These are phyloP conservation scores for Trichoderma sp. DNA, from an alignment of 2,329 filamentous ascomycete species.

Conservation along the genomic window DNA sequence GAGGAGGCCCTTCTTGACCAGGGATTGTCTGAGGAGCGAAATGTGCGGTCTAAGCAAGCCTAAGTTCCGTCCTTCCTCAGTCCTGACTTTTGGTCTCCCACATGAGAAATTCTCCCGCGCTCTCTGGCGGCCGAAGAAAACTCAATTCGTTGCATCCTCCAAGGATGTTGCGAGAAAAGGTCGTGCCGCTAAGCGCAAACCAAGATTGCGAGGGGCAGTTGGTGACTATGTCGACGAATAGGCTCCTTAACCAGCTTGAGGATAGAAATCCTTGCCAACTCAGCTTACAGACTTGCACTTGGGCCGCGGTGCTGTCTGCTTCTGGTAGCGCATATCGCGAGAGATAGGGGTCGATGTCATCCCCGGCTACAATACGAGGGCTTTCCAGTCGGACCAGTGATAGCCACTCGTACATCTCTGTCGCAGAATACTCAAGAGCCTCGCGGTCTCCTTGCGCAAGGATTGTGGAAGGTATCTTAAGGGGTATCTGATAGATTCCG, in stretches of 20 bases:
- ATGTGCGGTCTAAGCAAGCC: slow-evolving; percentile 60
- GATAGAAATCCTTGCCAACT: slow-evolving; percentile 61
- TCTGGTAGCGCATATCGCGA: slow-evolving; percentile 62
- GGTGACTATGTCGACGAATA: slow-evolving; percentile 46
- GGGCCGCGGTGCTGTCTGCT: slow-evolving; percentile 29
- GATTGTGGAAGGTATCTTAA: slow-evolving; percentile 28
- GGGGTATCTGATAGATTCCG: slow-evolving; percentile 26
- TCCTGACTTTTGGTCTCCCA: slow-evolving; percentile 56
- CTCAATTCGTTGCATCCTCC: slow-evolving; percentile 50
- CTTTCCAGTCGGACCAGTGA: slow-evolving; percentile 65
- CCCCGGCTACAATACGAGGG: slow-evolving; percentile 56
- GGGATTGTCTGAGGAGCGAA: slow-evolving; percentile 61
- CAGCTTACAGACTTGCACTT: slow-evolving; percentile 46
- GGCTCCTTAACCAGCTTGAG: slow-evolving; percentile 50
- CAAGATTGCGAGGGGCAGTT: slow-evolving; percentile 47
- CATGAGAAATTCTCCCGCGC: slow-evolving; percentile 54
- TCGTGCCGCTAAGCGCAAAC: slow-evolving; percentile 55
- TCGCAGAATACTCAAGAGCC: slow-evolving; percentile 61
- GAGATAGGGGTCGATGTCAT: slow-evolving; percentile 66
- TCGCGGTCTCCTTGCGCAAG: slow-evolving; percentile 40
- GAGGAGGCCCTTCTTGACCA: slow-evolving; percentile 74
- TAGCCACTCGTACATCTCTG: slow-evolving; percentile 71
- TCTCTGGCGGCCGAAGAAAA: slow-evolving; percentile 51
- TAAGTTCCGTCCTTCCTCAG: slow-evolving; percentile 37
- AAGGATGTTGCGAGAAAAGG: slow-evolving; percentile 47